Evolutionary conservation across 2,329 filamentous ascomycete species (phyloP), one percentile per base, ranked within the genome.

Genomic region (Cladosporium sp.): DNA sequence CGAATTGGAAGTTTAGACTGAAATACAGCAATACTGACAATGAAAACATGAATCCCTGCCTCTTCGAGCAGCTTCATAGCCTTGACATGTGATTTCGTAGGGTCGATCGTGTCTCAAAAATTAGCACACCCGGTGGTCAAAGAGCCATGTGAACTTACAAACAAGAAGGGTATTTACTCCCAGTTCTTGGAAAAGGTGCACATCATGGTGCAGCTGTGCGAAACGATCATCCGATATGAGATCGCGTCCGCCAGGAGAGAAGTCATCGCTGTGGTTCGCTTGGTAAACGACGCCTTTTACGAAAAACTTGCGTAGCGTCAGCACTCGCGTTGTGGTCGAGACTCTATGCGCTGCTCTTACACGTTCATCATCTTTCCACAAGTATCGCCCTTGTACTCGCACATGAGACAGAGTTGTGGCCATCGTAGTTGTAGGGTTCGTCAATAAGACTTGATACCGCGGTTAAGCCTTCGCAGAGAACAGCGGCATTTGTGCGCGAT

Each of bases 51-150:
- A 2, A 69, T 68, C 8, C 67, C 66, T 0, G 67, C 69, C 26
- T 67, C 50, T n/a, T 56, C 67, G 10, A 70, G 57, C n/a, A 70
- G 14, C 23, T 65, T 67, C 69, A 70, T 70, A 10, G 67, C 65
- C 40, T 49, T 46, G 12, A n/a, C 59, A 23, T 65, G 68, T 5
- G 56, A 26, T 37, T 69, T 69, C 0, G 65, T 50, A 37, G 46
- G 44, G 62, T 70, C 63, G 28, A 68, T 65, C 4, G 28, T 33
- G 37, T 66, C 68, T 68, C 11, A 23, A 5, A 29, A 31, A n/a
- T 57, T 21, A 57, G 55, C 33, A 21, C 10, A 16, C 5, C 21
- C 14, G 3, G 33, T 16, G 18, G 11, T 26, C 31, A 11, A 21
- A 35, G 1, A 21, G n/a, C n/a, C 10, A 12, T 7, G 5, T 21